Evolutionary conservation across 208 protist genomes (phyloP).

Genomic region (Acanthamoeba royreba): DNA sequence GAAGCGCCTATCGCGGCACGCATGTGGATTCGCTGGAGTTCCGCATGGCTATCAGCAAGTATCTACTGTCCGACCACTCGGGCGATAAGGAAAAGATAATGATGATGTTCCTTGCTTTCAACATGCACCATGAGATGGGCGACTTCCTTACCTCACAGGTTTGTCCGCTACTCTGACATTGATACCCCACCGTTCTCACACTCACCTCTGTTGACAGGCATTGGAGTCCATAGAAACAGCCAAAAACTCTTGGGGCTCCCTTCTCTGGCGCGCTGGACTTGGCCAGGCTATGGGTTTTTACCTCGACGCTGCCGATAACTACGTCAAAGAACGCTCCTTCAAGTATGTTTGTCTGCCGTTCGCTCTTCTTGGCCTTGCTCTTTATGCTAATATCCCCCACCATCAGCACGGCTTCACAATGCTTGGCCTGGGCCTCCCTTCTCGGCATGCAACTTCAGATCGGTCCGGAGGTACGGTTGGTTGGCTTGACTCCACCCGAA

Average conservation of each 20-base stretch:
- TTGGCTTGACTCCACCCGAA: not conserved
- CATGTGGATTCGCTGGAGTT: not conserved
- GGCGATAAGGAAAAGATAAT: constrained; percentile 17
- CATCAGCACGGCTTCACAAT: not conserved
- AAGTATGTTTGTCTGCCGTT: too few relatives aligned
- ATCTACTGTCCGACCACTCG: not conserved
- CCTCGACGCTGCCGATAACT: constrained; percentile 30
- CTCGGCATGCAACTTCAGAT: not conserved
- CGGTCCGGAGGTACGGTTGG: not conserved
- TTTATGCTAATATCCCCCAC: not conserved
- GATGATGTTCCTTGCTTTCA: constrained; percentile 45
- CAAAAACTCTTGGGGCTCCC: not conserved
- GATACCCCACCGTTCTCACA: too few relatives aligned
- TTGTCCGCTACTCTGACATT: not conserved
- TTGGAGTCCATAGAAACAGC: not conserved
- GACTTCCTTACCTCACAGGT: constrained; percentile 28
- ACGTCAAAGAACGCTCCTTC: constrained; percentile 10
- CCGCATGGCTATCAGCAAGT: not conserved
- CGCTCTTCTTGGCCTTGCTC: too few relatives aligned
- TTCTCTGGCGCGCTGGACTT: not conserved
- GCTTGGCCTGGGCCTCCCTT: not conserved
- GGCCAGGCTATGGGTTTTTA: not conserved
- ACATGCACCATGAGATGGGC: constrained; percentile 47
- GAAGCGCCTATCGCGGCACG: not conserved
- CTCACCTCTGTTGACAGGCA: not conserved